Conservation (phyloP, 73 alveolate species). For the Effrenium voratum region DNA sequence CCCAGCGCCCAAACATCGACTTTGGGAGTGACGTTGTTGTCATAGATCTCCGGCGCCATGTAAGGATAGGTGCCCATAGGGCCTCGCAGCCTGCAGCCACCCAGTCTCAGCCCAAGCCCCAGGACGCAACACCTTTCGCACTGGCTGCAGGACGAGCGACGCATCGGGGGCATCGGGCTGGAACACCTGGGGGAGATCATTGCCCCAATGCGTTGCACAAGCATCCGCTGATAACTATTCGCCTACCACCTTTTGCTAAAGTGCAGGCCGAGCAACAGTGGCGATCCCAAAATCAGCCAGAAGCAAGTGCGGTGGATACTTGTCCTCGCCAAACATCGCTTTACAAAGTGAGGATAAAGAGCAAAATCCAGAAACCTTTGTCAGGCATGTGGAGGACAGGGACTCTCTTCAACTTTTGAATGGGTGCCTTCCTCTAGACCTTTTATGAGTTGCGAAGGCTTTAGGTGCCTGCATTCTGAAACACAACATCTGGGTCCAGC, state of each 20-base stretch:
- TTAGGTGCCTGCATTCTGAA: not conserved
- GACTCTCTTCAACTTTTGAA: no score
- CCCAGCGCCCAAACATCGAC: conserved; percentile 84
- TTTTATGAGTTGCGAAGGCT: no score
- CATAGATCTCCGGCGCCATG: conserved; percentile 81
- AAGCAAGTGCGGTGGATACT: conserved; percentile 67
- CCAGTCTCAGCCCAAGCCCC: not conserved
- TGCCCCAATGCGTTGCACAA: not conserved
- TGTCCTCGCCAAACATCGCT: not conserved
- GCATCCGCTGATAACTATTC: not conserved
- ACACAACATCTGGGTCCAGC: not conserved
- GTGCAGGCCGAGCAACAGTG: conserved; percentile 7
- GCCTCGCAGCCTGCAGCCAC: conserved; percentile 33
- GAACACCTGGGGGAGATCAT: not conserved
- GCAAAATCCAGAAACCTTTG: no score
- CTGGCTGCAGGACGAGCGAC: not conserved
- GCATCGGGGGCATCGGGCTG: conserved; percentile 5
- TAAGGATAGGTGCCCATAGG: conserved; percentile 78
- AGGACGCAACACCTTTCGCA: not conserved
- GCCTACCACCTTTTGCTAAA: not conserved
- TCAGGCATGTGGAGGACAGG: no score
- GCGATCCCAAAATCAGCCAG: conserved; percentile 76
- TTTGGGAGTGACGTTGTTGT: conserved; percentile 81
- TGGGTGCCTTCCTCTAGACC: no score
- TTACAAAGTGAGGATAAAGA: not conserved